Base-by-base conservation (phyloP, 371 early-diverging fungal genomes). In the Caulochytrium protostelioides region DNA sequence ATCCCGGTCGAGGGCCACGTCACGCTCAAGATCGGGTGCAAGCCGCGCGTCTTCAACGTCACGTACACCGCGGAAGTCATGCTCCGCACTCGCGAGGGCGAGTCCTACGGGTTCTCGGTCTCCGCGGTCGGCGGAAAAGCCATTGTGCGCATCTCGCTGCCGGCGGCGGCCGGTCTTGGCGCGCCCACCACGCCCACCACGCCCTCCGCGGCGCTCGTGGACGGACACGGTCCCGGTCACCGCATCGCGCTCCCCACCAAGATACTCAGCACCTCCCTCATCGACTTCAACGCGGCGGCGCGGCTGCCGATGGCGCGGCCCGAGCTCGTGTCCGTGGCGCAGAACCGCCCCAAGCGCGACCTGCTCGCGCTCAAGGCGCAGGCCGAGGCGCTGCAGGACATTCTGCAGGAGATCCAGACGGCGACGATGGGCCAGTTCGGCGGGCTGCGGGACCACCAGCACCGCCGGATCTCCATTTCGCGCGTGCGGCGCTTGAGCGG, bases 91-190 rank as follows among this genome's bases (percentile, higher is more conserved):
- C 40, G 37, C 12, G 62, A 59, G 25, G 69, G 69, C 13, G 69
- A 68, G 40, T 47, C 55, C 32, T 59, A 57, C 28, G 36, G 41
- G n/a, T 63, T 61, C 2, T 35, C 33, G 8, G 30, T 54, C 7
- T 36, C 38, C 6, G 55, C 52, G 0, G 49, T 46, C 3, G 69
- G 69, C 20, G 69, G 69, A 1, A 46, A 59, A 31, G 63, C 66
- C 8, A 68, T 68, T 32, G 55, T 68, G 33, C 55, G 53, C 27
- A 47, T 68, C 24, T 58, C 53, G 9, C 54, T 60, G 1, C 57
- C 56, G 4, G 43, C 48, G 1, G 22, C 50, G 13, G 29, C 34
- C 9, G 23, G 16, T 6, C 40, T 47, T n/a, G 33, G 28, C 6
- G 38, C 37, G 1, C 23, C 39, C 15, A 30, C 20, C 13, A 33